phyloP scores from a whole-genome alignment of 192 early-diverging fungal species.

The Backusella luteola region DNA sequence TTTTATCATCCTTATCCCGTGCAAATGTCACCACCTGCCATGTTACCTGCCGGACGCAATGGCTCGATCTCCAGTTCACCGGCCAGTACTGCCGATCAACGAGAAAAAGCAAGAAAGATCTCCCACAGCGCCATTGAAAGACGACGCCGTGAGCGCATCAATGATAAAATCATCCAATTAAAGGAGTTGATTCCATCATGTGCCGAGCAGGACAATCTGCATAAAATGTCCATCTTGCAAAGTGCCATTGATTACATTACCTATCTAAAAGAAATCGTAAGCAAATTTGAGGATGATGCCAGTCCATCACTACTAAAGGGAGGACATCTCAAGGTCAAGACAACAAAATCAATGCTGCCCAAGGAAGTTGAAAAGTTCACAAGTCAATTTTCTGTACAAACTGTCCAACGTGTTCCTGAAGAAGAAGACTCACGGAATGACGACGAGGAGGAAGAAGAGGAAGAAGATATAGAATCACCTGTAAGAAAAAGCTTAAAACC shows the following conservation, averaged over 20 bases:
- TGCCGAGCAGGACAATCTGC: conserved; percentile 60
- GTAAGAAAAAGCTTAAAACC: conserved; percentile 12
- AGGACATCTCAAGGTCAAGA: conserved; percentile 23
- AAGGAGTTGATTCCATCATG: conserved; percentile 72
- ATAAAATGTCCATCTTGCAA: conserved; percentile 71
- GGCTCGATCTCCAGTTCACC: background rate
- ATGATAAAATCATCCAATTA: conserved; percentile 76
- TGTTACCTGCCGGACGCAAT: background rate
- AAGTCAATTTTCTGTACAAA: conserved; percentile 25
- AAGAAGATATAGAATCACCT: background rate
- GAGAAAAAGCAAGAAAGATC: conserved; percentile 71
- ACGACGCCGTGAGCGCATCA: conserved; percentile 80
- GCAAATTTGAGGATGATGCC: conserved; percentile 3
- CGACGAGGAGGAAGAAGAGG: background rate
- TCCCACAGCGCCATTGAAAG: conserved; percentile 86
- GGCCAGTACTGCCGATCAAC: conserved; percentile 42
- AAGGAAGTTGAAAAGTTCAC: conserved; percentile 36
- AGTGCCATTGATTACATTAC: conserved; percentile 73
- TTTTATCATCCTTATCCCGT: conserved; percentile 4
- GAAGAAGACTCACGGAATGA: background rate
- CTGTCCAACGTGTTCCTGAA: background rate
- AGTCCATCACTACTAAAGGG: conserved; percentile 14
- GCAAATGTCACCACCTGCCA: conserved; percentile 4
- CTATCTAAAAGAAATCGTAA: conserved; percentile 43
- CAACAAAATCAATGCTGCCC: conserved; percentile 25